These are phyloP conservation scores for Prunus yedoensis DNA, from an alignment of 331 rosid species.

Conservation along the genomic window DNA sequence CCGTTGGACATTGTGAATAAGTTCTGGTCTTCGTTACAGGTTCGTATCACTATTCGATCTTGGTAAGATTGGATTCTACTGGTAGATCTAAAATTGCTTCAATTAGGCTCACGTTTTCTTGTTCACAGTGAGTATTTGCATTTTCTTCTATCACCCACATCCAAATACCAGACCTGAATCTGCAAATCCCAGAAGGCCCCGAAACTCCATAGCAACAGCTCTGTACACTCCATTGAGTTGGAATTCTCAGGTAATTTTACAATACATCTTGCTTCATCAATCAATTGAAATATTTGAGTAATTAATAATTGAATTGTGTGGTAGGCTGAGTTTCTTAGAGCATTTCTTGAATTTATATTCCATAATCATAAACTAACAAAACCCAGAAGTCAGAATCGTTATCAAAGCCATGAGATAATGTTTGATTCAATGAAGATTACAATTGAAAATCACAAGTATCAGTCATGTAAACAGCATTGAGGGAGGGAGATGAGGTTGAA, in stretches of 20 bases:
- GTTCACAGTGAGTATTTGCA: too few relatives aligned
- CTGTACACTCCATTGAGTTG: background rate
- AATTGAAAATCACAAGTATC: constrained; percentile 43
- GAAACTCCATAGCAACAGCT: background rate
- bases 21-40: too few relatives aligned
- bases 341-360: background rate
- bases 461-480: constrained; percentile 55
- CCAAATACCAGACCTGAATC: background rate
- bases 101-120: too few relatives aligned
- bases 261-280: background rate
- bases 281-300: background rate
- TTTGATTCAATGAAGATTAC: background rate
- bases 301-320: background rate
- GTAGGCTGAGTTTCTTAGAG: background rate
- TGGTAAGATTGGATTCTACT: too few relatives aligned
- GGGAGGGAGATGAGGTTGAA: constrained; percentile 29
- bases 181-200: background rate
- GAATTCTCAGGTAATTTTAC: background rate
- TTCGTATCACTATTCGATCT: too few relatives aligned
- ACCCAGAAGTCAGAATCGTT: constrained; percentile 2
- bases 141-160: too few relatives aligned
- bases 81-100: too few relatives aligned
- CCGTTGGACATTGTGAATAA: too few relatives aligned
- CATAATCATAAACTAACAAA: background rate
- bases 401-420: background rate